Conservation (phyloP, 257 asterid species). For the Schizonepeta tenuifolia region DNA sequence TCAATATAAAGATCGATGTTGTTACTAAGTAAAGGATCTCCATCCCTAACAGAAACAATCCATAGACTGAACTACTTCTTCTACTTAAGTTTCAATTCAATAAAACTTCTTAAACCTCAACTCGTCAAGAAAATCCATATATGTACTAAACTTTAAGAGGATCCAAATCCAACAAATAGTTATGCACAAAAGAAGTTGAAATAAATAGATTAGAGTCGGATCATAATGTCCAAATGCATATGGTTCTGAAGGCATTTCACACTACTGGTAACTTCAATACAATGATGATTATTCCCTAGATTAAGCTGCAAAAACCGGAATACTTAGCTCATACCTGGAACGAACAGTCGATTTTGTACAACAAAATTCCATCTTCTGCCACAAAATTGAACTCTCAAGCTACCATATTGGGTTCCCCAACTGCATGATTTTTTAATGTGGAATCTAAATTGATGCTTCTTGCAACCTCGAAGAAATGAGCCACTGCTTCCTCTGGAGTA, state of each 20-base stretch:
- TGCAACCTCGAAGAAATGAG: conserved; percentile 84
- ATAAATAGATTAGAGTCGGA: not conserved
- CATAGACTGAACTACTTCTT: no score
- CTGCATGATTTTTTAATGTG: conserved; percentile 32
- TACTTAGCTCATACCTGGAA: conserved; percentile 30
- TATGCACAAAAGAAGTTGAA: conserved; percentile 4
- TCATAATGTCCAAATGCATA: not conserved
- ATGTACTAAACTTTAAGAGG: not conserved
- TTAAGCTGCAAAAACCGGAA: conserved; percentile 31
- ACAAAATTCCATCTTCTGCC: conserved; percentile 24
- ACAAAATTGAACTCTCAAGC: conserved; percentile 42
- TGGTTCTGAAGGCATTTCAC: not conserved
- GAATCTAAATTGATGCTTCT: conserved; percentile 62
- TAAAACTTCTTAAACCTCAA: no score
- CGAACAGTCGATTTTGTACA: conserved; percentile 34
- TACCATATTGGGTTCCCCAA: conserved; percentile 48
- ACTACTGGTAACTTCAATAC: not conserved
- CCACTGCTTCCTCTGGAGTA: conserved; percentile 91
- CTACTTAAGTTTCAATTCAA: not conserved
- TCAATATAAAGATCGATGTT: no score
- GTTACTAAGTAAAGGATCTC: no score
- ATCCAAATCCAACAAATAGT: not conserved
- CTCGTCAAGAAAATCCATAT: no score
- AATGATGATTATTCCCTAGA: conserved; percentile 9
- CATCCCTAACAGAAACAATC: no score